Base-by-base conservation (phyloP, 2,329 filamentous ascomycete species). In the Blastomyces emzantsi region DNA sequence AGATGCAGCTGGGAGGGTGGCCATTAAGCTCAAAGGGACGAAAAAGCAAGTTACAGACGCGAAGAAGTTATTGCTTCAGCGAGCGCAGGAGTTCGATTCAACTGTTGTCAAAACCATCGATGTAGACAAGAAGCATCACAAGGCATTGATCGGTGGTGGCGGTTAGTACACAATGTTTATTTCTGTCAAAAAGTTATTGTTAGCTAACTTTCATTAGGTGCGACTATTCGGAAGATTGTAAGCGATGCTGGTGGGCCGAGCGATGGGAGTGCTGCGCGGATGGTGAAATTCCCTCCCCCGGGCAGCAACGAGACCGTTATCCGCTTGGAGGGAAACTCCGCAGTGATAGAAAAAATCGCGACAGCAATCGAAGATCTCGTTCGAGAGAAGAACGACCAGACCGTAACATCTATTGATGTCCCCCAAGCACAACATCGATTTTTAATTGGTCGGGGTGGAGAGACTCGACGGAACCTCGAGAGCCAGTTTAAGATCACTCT, bases 61-160 rank as follows among this genome's bases (percentile, higher is more conserved):
- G 4, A 94, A 94, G 84, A 94, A 94, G 79, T 79, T 94, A 60
- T 83, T 99, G 30, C 87, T 93, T 75, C 89, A 94, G 78, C 92
- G 92, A 78, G 88, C 89, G 62, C 88, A 87, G 66, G 82, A 92
- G 25, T 97, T 97, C 69, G 92, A 97, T 71, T 87, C 94, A 68
- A 96, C 90, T n/a, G 83, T 97, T 60, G 85, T 87, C 19, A 87
- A 88, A 78, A 91, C 87, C 15, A 81, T 99, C 59, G 89, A 95
- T 43, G 87, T 99, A n/a, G 92, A 97, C 69, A 90, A 91, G 80
- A 96, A 95, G 80, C 87, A 94, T 76, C 94, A 99, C 79, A 87
- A 89, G 77, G 85, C 88, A 62, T 82, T 99, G 67, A 99, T 99
- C 76, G 94, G 94, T 66, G 81, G 87, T 68, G 89, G 90, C 73